These are phyloP conservation scores for Wolfiporia cocos DNA, from an alignment of 1,284 basidiomycete species.

Conservation along the genomic window DNA sequence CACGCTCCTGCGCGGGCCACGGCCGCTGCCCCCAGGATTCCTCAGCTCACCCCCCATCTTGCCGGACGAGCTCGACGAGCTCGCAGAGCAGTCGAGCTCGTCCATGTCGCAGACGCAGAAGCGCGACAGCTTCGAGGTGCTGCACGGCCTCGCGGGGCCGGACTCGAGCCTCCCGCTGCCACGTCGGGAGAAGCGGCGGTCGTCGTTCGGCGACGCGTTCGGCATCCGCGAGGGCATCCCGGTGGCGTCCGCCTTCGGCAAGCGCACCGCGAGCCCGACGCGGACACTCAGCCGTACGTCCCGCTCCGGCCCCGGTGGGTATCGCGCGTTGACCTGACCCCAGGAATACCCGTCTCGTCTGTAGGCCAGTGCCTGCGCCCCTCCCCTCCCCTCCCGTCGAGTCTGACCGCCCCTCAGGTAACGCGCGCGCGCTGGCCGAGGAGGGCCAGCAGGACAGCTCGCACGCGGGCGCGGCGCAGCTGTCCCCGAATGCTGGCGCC, in stretches of 20 bases:
- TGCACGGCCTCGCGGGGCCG: constrained; percentile 63
- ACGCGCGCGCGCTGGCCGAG: constrained; percentile 74
- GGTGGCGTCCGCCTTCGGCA: constrained; percentile 35
- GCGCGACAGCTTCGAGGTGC: constrained; percentile 65
- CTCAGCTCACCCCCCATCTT: constrained; percentile 34
- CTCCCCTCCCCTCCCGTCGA: no score
- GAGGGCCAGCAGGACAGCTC: constrained; percentile 35
- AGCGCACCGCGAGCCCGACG: constrained; percentile 64
- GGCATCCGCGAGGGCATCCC: constrained; percentile 71
- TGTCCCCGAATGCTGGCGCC: constrained; percentile 18
- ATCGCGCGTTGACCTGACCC: constrained; percentile 10
- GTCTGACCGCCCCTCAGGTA: constrained; percentile 53
- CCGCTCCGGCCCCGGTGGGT: constrained; percentile 6
- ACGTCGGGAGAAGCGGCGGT: constrained; percentile 34
- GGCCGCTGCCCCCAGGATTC: constrained; percentile 43
- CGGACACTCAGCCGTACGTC: constrained; percentile 73
- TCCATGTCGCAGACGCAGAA: constrained; percentile 38
- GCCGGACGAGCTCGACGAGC: constrained; percentile 21
- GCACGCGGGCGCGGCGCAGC: constrained; percentile 12
- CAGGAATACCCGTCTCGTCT: constrained; percentile 76
- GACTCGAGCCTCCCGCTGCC: constrained; percentile 71
- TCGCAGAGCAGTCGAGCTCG: constrained; percentile 28
- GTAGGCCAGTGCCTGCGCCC: constrained; percentile 56
- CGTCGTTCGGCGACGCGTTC: constrained; percentile 34
- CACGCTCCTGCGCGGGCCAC: constrained; percentile 54